A percentile compares a stretch with the other conserved stretches of the same genome.
These are phyloP conservation scores for Emergomyces africanus DNA, from an alignment of 2,329 filamentous ascomycete species.

Conservation along the genomic window DNA sequence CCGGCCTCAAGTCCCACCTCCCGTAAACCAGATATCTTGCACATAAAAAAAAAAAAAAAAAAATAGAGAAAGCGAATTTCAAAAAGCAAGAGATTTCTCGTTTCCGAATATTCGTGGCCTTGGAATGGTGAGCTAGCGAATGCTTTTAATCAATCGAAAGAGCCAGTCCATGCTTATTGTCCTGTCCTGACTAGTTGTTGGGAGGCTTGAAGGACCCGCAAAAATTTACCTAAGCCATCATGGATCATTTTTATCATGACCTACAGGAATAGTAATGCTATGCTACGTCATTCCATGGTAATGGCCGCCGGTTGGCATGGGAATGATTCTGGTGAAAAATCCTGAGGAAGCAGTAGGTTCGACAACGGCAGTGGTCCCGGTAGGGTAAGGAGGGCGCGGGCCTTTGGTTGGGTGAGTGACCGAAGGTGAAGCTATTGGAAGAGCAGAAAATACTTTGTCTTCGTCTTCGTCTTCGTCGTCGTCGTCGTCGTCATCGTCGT, in stretches of 20 bases:
- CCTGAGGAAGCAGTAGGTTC: neutral
- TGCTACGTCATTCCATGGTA: neutral
- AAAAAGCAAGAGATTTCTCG: neutral
- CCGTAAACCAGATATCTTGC: neutral
- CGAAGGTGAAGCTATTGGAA: neutral
- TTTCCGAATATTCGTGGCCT: neutral
- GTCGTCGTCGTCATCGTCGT: too few species aligned
- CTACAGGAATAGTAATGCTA: neutral
- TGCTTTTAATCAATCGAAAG: neutral
- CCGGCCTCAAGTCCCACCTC: neutral
- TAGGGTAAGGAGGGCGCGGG: neutral
- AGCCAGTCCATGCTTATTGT: neutral
- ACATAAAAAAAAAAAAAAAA: neutral
- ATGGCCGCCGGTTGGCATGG: neutral
- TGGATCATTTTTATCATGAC: neutral
- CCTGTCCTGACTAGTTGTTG: neutral
- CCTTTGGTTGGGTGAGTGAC: neutral
- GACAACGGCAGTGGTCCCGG: neutral
- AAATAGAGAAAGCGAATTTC: neutral
- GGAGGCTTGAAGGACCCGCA: neutral
- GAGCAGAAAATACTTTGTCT: neutral
- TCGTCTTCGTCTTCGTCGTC: too few species aligned
- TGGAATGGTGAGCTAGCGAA: neutral
- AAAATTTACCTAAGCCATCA: neutral
- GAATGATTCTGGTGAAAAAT: neutral